A percentile compares a stretch with the other conserved stretches of the same genome.
phyloP scores from a whole-genome alignment of 306 rosid genomes.

The Fragaria ananassa region DNA sequence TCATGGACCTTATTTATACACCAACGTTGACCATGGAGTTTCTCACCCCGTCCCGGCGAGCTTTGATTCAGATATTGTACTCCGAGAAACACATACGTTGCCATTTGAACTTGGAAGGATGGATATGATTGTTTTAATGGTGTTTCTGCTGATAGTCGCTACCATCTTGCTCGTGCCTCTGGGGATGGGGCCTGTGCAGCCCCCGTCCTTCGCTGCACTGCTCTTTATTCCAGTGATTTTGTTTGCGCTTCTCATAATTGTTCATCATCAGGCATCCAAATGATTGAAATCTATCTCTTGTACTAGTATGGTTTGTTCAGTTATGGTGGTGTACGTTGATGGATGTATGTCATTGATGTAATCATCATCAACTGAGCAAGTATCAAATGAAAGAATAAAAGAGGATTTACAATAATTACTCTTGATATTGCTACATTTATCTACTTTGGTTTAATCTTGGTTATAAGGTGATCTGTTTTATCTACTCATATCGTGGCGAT shows the following conservation, averaged over 20 bases:
- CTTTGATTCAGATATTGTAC: background rate
- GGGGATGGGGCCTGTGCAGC: conserved; percentile 19
- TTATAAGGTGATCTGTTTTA: no score
- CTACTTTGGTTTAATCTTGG: background rate
- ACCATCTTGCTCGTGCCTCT: conserved; percentile 16
- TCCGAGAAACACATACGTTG: background rate
- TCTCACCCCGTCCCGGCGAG: background rate
- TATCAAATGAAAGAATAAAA: no score
- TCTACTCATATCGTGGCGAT: no score
- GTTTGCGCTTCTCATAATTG: background rate
- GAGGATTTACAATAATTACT: background rate
- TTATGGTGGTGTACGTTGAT: no score
- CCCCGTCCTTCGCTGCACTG: conserved; percentile 13
- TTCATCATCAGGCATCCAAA: background rate
- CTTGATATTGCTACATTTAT: background rate
- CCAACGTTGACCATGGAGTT: background rate
- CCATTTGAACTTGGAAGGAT: background rate
- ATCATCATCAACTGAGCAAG: background rate
- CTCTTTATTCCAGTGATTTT: conserved; percentile 3
- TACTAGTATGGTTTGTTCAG: background rate
- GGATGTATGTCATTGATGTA: no score
- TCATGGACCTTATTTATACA: background rate
- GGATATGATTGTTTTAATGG: background rate
- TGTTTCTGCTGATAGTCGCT: conserved; percentile 20
- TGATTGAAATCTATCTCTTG: background rate